Conservation (phyloP, 108 stramenopile species). For the Skeletonema costatum region DNA sequence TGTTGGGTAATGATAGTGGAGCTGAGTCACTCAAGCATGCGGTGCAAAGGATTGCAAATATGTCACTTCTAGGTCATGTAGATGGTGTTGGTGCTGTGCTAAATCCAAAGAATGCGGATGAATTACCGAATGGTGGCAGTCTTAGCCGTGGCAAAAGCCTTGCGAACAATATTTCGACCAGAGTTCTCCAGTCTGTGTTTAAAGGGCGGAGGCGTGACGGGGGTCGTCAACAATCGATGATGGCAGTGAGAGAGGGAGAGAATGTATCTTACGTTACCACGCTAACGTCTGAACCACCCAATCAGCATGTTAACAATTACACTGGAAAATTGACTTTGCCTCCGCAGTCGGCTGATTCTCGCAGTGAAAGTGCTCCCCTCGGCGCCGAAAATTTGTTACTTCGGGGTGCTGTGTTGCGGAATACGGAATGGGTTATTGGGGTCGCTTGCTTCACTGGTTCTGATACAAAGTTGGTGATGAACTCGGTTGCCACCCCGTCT, state of each 20-base stretch:
- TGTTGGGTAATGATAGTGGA: constrained; percentile 12
- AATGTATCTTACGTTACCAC: constrained; percentile 51
- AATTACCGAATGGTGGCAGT: constrained; percentile 14
- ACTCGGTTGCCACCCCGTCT: constrained; percentile 89
- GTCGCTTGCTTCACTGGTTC: constrained; percentile 94
- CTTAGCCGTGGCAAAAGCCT: constrained; percentile 1
- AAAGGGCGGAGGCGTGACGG: neutral
- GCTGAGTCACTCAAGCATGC: constrained; percentile 70
- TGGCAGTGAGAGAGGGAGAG: neutral
- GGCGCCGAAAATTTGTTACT: constrained; percentile 89
- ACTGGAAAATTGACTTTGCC: constrained; percentile 81
- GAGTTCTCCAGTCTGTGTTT: constrained; percentile 4
- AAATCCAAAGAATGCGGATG: constrained; percentile 63
- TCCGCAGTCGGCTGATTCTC: constrained; percentile 39
- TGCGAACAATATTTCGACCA: too few species aligned
- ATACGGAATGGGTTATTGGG: constrained; percentile 96
- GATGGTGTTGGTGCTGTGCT: constrained; percentile 52
- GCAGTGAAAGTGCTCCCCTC: constrained; percentile 69
- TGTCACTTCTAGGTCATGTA: constrained; percentile 69
- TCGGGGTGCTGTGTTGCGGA: constrained; percentile 92
- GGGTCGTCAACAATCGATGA: neutral
- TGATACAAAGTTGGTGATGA: constrained; percentile 94
- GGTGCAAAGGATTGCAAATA: constrained; percentile 65
- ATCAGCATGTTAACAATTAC: constrained; percentile 92
- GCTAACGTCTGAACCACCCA: constrained; percentile 86